A percentile compares a stretch with the other conserved stretches of the same genome.
These are phyloP conservation scores for Solanum ossicruentum DNA, from an alignment of 257 asterid genomes.

Conservation along the genomic window DNA sequence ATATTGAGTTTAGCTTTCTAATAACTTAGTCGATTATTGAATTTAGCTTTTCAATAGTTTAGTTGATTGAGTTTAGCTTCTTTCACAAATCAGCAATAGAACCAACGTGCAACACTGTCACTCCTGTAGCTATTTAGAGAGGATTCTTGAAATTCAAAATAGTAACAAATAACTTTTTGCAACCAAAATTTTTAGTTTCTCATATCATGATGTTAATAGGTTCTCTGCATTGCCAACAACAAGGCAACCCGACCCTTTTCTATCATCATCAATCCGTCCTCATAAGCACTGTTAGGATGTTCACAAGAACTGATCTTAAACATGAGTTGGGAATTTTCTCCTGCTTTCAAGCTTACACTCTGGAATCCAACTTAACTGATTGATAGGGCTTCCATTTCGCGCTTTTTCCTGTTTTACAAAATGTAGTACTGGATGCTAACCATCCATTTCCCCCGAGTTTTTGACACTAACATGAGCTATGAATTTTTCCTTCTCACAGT, in stretches of 20 bases:
- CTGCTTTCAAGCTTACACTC: constrained; percentile 34
- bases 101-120: background rate
- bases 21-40: no score
- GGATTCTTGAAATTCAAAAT: background rate
- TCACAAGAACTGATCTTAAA: constrained; percentile 58
- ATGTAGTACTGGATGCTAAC: constrained; percentile 57
- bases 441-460: constrained; percentile 42
- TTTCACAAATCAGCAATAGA: no score
- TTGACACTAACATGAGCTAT: constrained; percentile 37
- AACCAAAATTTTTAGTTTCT: constrained; percentile 4
- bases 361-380: constrained; percentile 57
- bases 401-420: constrained; percentile 15
- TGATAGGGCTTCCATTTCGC: constrained; percentile 16
- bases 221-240: constrained; percentile 43
- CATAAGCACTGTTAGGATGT: constrained; percentile 47
- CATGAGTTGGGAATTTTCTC: constrained; percentile 25
- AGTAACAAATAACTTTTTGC: background rate
- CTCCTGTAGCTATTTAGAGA: background rate
- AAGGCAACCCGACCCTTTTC: constrained; percentile 44
- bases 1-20: no score
- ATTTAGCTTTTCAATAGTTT: no score
- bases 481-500: constrained; percentile 40
- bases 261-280: constrained; percentile 58
- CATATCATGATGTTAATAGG: constrained; percentile 39
- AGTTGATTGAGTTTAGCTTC: no score